Evolutionary conservation across 2,329 filamentous ascomycete species (phyloP).

Genomic region (Xylariaceae sp.): DNA sequence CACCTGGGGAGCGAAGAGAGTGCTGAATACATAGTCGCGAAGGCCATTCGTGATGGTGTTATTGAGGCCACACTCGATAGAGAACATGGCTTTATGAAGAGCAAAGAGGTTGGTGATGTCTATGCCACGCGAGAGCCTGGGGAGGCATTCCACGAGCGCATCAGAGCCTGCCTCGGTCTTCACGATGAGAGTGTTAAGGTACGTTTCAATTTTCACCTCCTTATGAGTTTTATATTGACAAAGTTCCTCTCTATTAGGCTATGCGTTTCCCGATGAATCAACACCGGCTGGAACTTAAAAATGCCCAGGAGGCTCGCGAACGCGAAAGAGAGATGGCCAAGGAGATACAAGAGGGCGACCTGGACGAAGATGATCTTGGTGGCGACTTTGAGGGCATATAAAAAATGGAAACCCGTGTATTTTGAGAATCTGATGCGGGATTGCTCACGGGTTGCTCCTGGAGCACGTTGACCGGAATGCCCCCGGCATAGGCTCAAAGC

Average conservation of each 20-base stretch:
- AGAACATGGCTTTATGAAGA: slow-evolving; percentile 97
- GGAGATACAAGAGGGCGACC: slow-evolving; percentile 95
- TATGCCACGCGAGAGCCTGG: slow-evolving; percentile 94
- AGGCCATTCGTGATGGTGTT: slow-evolving; percentile 94
- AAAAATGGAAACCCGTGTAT: slow-evolving; percentile 28
- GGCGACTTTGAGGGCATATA: slow-evolving; percentile 96
- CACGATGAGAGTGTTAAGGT: slow-evolving; percentile 99
- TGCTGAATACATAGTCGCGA: slow-evolving; percentile 97
- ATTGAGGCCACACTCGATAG: slow-evolving; percentile 94
- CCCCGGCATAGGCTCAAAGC: slow-evolving; percentile 8
- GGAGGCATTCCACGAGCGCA: slow-evolving; percentile 96
- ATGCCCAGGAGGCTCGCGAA: slow-evolving; percentile 95
- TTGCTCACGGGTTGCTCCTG: slow-evolving; percentile 11
- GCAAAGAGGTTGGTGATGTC: slow-evolving; percentile 90
- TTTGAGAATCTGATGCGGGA: slow-evolving; percentile 22
- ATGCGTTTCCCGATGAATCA: slow-evolving; percentile 99
- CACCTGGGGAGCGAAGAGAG: slow-evolving; percentile 94
- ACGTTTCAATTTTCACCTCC: slow-evolving; percentile 30
- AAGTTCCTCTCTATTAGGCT: slow-evolving; percentile 49
- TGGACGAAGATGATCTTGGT: slow-evolving; percentile 93
- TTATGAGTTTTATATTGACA: slow-evolving; percentile 26
- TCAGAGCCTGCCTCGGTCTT: slow-evolving; percentile 81
- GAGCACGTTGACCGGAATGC: slow-evolving; percentile 8
- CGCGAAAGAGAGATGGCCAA: slow-evolving; percentile 95
- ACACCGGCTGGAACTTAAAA: slow-evolving; percentile 93